A percentile compares a stretch with the other conserved stretches of the same genome.
phyloP scores from a whole-genome alignment of 495 filamentous ascomycete species.

The Gamarada debralockiae region DNA sequence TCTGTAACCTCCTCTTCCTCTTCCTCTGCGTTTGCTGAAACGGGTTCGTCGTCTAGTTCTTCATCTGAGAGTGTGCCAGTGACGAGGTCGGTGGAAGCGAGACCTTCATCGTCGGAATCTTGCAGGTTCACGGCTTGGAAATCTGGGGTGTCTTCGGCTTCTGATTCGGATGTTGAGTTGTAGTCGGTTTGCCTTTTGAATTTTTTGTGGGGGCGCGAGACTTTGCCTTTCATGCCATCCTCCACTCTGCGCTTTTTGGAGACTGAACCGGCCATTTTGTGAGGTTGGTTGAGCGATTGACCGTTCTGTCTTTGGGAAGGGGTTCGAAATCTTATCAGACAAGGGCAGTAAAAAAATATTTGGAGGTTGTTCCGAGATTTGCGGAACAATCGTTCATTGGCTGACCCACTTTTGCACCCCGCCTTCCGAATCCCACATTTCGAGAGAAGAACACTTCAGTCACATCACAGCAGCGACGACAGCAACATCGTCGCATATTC shows the following conservation, averaged over 20 bases:
- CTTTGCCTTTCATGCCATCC: conserved; percentile 51
- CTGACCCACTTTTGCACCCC: not conserved
- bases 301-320: not conserved
- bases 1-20: conserved; percentile 36
- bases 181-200: conserved; percentile 67
- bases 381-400: not conserved
- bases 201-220: conserved; percentile 49
- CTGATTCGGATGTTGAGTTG: conserved; percentile 57
- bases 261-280: conserved; percentile 30
- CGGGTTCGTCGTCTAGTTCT: conserved; percentile 33
- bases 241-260: conserved; percentile 59
- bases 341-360: conserved; percentile 15
- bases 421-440: conserved; percentile 3
- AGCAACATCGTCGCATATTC: not conserved
- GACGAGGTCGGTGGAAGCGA: conserved; percentile 23
- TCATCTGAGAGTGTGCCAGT: conserved; percentile 24
- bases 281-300: not conserved
- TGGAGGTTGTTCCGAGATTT: conserved; percentile 6
- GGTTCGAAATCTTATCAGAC: not conserved
- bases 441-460: not conserved
- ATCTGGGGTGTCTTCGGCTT: conserved; percentile 40
- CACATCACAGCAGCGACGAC: not conserved
- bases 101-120: conserved; percentile 58
- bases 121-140: conserved; percentile 63
- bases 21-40: conserved; percentile 9